A percentile compares a stretch with the other conserved stretches of the same genome.
Evolutionary conservation across 805 yeast species (phyloP).

Genomic region (Maudiozyma turicensis): DNA sequence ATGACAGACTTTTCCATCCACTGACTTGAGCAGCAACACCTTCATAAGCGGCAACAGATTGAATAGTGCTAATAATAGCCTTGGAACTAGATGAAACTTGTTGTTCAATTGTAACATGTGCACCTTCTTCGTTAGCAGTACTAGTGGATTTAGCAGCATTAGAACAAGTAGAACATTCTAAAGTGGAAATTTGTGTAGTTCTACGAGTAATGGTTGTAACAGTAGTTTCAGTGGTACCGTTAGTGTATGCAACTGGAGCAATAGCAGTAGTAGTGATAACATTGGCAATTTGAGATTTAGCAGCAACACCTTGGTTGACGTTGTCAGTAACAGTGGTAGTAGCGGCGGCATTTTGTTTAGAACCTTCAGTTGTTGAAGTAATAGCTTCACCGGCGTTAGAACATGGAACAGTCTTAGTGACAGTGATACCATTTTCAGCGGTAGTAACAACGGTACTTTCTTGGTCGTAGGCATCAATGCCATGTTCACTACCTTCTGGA

Average conservation of each 20-base stretch:
- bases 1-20: background rate
- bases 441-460: background rate
- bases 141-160: background rate
- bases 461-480: background rate
- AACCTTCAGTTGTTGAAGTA: background rate
- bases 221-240: background rate
- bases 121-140: background rate
- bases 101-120: background rate
- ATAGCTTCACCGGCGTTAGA: background rate
- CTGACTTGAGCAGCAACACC: background rate
- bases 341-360: background rate
- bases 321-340: background rate
- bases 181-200: background rate
- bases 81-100: background rate
- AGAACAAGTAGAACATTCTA: background rate
- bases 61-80: background rate
- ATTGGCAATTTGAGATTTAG: slow-evolving; percentile 3
- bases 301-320: slow-evolving; percentile 1
- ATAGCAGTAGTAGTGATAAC: slow-evolving; percentile 5
- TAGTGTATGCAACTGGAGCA: slow-evolving; percentile 3
- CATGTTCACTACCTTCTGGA: background rate
- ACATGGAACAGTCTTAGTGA: background rate
- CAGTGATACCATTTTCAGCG: background rate
- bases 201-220: background rate
- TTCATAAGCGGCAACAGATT: background rate